Conservation (phyloP, 164 flowering plant species). For the Vitis labrusca region DNA sequence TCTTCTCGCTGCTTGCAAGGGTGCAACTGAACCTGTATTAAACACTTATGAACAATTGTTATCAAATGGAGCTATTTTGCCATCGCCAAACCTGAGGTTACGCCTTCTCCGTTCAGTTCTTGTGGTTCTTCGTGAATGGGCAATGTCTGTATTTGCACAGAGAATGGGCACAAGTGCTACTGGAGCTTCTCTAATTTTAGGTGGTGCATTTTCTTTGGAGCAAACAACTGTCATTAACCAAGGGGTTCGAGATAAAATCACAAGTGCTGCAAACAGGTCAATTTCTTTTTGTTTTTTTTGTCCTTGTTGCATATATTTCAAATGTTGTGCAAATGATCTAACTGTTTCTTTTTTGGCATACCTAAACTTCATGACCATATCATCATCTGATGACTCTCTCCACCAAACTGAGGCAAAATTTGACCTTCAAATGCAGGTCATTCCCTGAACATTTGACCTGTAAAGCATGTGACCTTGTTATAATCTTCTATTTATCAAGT, state of each 20-base stretch:
- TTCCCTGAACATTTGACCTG: too few species aligned
- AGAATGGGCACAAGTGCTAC: conserved; percentile 76
- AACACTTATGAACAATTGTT: conserved; percentile 79
- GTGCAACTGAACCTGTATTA: conserved; percentile 86
- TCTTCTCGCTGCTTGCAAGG: conserved; percentile 88
- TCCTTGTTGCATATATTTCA: not conserved
- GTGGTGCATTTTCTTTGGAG: conserved; percentile 53
- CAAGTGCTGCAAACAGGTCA: conserved; percentile 94
- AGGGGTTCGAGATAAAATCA: conserved; percentile 86
- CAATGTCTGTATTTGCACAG: conserved; percentile 72
- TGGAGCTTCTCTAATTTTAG: conserved; percentile 68
- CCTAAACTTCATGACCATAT: too few species aligned
- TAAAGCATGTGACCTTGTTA: too few species aligned
- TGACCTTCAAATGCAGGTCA: too few species aligned
- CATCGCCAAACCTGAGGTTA: conserved; percentile 71
- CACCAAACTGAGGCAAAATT: too few species aligned
- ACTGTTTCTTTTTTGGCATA: too few species aligned
- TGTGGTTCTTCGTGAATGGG: conserved; percentile 90
- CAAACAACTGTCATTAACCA: conserved; percentile 56
- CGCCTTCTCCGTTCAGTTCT: conserved; percentile 86
- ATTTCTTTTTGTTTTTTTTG: not conserved
- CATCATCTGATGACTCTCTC: too few species aligned
- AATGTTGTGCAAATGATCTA: too few species aligned
- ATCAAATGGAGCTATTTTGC: conserved; percentile 78
- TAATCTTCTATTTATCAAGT: too few species aligned